These are phyloP conservation scores for grape (Vitis vinifera) DNA, from an alignment of 164 flowering plant genomes.

Conservation along the genomic window DNA sequence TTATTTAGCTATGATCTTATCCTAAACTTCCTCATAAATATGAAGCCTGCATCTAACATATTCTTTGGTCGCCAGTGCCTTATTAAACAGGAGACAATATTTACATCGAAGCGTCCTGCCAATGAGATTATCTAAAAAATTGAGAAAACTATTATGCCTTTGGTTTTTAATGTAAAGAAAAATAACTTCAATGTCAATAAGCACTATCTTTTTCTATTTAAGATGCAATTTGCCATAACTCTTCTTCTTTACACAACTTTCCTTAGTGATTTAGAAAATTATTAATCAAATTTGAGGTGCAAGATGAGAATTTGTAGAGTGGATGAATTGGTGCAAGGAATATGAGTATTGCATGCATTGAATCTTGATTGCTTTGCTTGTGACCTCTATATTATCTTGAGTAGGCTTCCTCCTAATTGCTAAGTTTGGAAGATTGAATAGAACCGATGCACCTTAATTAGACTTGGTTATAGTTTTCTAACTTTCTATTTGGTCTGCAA, in stretches of 20 bases:
- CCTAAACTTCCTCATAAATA: not conserved
- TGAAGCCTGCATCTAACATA: constrained; percentile 5
- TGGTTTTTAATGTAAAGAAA: constrained; percentile 95
- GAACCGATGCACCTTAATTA: not conserved
- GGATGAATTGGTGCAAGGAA: no score
- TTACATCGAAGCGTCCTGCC: constrained; percentile 84
- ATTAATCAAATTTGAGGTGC: no score
- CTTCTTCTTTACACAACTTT: no score
- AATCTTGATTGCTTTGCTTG: not conserved
- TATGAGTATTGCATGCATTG: no score
- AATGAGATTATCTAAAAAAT: constrained; percentile 86
- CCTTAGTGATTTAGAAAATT: no score
- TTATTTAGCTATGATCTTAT: not conserved
- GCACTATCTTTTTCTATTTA: no score
- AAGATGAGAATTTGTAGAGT: no score
- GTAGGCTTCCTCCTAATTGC: not conserved
- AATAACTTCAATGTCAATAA: constrained; percentile 72
- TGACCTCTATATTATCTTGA: not conserved
- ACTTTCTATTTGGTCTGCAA: not conserved
- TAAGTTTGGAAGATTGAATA: not conserved
- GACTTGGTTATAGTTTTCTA: not conserved
- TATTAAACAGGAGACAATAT: constrained; percentile 78
- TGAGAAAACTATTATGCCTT: constrained; percentile 79
- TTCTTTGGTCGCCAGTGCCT: constrained; percentile 54
- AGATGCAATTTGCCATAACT: no score